Base-by-base conservation (phyloP, 805 yeast species). In the Spencermartinsiella europaea region DNA sequence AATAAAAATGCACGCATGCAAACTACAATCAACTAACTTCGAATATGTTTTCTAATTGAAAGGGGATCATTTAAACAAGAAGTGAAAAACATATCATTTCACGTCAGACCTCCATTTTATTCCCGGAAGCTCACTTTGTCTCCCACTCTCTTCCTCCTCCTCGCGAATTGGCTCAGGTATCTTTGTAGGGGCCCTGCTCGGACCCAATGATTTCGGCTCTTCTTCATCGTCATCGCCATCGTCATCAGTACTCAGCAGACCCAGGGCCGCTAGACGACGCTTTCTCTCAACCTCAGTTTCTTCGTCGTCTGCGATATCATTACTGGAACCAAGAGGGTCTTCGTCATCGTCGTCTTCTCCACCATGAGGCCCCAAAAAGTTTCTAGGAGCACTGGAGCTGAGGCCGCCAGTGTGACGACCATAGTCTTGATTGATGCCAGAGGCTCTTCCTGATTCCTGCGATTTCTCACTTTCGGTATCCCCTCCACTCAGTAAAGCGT, bases 211-310 rank as follows among this genome's bases (percentile, higher is more conserved):
- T 22, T 15, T 25, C 40, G 15, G 15, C 8, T 35, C 34, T 16
- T 50, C 58, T 15, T 57, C 61, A 12, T 50, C 61, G 7, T 45
- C 55, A 16, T 56, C 62, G 5, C 51, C 60, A 8, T 53, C 58
- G 38, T 38, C 53, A 5, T 50, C 52, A 34, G 44, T 45, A 39
- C 52, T 46, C 22, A 58, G 34, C 33, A 67, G 43, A 38, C 63
- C 71, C 50, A 58, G 50, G 33, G 62, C 72, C 4, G 72, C 68
- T 35, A 84, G 62, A 48, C 90, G 72, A 56, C 90, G 74, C 34
- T 70, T 69, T 47, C 77, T 73, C 61, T 84, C 90, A 20, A 80
- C 77, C n/a, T 72, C 82, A 0, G 88, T 81, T 60, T 83, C 90
- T 2, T 63, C 65, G 5, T 40, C 52, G 17, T 36, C 50, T 20